Base-by-base conservation (phyloP, 2,329 filamentous ascomycete genomes). In the Fusarium sarcochroum region DNA sequence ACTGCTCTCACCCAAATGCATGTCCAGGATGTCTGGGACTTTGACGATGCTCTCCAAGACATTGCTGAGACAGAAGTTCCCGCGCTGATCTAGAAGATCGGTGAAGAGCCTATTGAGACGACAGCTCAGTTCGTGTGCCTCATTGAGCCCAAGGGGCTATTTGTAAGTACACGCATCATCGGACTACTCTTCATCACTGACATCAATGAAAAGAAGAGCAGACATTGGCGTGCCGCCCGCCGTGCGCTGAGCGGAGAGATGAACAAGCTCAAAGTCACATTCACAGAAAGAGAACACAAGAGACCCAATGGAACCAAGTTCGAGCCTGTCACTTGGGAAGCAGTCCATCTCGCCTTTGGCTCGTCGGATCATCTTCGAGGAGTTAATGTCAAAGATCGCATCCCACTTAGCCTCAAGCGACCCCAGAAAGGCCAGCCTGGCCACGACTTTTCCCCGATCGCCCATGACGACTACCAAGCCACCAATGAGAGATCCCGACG, bases 21-120 rank as follows among this genome's bases (percentile, higher is more conserved):
- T 2, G 47, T 66, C 0, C 63, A 66, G 13, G 63, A 66, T 3
- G 17, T 66, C 0, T 61, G 56, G 56, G 56, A 57, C 2, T 57
- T 45, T 2, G 8, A 62, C 3, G 2, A 21, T 1, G 23, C 25
- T 0, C 21, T 66, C 1, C 0, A 30, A 6, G 11, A 52, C 2
- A 13, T 15, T 3, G 47, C 13, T 2, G 6, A 17, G 0, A 48
- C 38, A 3, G 15, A 15, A 1, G 0, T 64, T 1, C 56, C 55
- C 1, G 38, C 20, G 0, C 1, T 57, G 25, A 62, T 66, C 18
- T 66, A 53, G 62, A 66, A 41, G 47, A 4, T 65, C 3, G 27
- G 34, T 7, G 1, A 41, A 0, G 9, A 30, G 3, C 3, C 34
- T 0, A 3, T 3, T 3, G 7, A 32, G 3, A 6, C 3, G 0